Evolutionary conservation across 148 eudicot genomes (phyloP), one percentile per base, ranked within the genome.

Genomic region (Chenopodium berlandieri): DNA sequence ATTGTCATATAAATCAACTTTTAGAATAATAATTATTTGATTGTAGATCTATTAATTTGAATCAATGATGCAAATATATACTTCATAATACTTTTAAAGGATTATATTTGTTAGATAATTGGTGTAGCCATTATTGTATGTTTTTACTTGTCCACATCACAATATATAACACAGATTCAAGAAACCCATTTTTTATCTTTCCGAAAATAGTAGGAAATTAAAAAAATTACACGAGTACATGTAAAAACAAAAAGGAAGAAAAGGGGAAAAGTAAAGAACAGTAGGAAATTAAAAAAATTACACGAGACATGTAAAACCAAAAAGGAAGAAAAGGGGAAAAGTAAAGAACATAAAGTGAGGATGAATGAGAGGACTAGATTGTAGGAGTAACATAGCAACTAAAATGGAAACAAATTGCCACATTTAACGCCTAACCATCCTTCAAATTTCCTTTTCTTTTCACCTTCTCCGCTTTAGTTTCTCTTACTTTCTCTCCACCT

Each of bases 361-460:
- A 4, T 14, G n/a, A 83, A 79, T 40, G 82, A 27, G 48, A 48
- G 79, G 75, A 68, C n/a, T 46, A 40, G 22, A 68, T 79, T 75
- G 20, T 73, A 65, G 58, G 78, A 50, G 69, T 79, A 16, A 67
- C 56, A 12, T 22, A 78, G 56, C 75, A 84, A 71, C 74, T 54
- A 83, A 79, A 83, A 54, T 19, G 67, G 69, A 82, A 85, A 82
- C 48, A 11, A 85, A 62, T 9, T 23, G 46, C 87, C 90, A 77
- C 23, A 50, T 85, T 84, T 89, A 78, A 67, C 88, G 91, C 83
- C 58, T 76, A 75, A 80, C 91, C 89, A 54, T 82, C 64, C 84
- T 84, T 87, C 46, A 37, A 67, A 73, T 8, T 20, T n/a, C 10
- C 81, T 17, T 79, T 75, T 54, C 9, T 84, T 48, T 22, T 76